Evolutionary conservation across 371 early-diverging fungal genomes (phyloP).

Genomic region (Rhizomucor miehei): DNA sequence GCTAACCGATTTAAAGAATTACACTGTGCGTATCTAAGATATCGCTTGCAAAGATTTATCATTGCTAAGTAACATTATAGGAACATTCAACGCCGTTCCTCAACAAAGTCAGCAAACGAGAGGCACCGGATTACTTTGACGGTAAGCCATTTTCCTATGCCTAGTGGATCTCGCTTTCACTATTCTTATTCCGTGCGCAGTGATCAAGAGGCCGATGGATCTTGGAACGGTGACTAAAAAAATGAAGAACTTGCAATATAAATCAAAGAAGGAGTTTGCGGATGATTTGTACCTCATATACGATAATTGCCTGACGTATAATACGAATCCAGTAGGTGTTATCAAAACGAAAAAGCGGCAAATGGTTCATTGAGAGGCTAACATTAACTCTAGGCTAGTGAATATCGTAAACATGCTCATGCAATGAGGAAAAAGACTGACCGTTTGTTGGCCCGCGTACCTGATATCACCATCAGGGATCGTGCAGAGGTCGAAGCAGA

Average conservation of each 20-base stretch:
- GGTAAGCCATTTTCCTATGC: constrained; percentile 21
- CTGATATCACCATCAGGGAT: constrained; percentile 73
- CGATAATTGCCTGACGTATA: constrained; percentile 81
- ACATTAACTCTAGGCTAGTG: constrained; percentile 40
- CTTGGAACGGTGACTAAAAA: constrained; percentile 86
- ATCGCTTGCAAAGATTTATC: neutral
- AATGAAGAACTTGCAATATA: constrained; percentile 66
- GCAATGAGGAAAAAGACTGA: constrained; percentile 79
- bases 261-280: constrained; percentile 76
- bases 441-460: constrained; percentile 73
- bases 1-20: constrained; percentile 77
- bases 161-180: too few relatives aligned
- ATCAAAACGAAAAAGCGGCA: neutral
- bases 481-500: constrained; percentile 54
- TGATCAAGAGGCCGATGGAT: constrained; percentile 94
- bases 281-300: constrained; percentile 82
- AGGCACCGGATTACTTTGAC: constrained; percentile 95
- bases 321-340: constrained; percentile 61
- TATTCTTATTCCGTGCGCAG: constrained; percentile 19
- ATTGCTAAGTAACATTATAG: constrained; percentile 20
- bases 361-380: neutral
- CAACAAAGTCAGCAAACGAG: constrained; percentile 87
- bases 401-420: constrained; percentile 82
- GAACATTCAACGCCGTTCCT: constrained; percentile 89
- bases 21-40: constrained; percentile 45